A percentile compares a stretch with the other conserved stretches of the same genome.
Evolutionary conservation across 768 basidiomycete genomes (phyloP).

Genomic region (Hypsizygus marmoreus): DNA sequence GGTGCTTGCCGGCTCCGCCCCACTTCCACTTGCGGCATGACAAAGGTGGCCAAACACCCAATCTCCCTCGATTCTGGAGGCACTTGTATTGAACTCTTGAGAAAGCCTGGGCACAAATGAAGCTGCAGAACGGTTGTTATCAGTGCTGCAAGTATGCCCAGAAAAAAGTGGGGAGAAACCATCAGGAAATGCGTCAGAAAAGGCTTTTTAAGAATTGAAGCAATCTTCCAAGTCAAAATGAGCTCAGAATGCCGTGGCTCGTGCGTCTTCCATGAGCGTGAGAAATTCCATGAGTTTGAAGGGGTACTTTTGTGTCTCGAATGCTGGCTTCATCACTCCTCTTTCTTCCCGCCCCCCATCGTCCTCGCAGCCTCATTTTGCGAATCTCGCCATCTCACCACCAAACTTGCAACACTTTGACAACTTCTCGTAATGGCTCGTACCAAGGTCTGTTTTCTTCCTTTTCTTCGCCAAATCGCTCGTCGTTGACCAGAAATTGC

Average conservation of each 20-base stretch:
- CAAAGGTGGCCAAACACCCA: constrained; percentile 22
- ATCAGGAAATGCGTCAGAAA: constrained; percentile 22
- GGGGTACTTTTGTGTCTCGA: constrained; percentile 37
- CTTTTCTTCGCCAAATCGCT: constrained; percentile 9
- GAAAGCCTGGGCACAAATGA: constrained; percentile 14
- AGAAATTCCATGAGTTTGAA: constrained; percentile 43
- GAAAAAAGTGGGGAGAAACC: constrained; percentile 22
- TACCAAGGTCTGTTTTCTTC: constrained; percentile 64
- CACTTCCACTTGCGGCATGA: constrained; percentile 6
- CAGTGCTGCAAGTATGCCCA: constrained; percentile 11
- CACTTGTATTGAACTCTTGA: constrained; percentile 18
- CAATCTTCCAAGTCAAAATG: constrained; percentile 54
- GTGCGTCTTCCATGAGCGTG: constrained; percentile 49
- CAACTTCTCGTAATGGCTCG: constrained; percentile 66
- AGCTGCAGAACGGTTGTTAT: constrained; percentile 7
- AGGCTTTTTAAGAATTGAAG: constrained; percentile 29
- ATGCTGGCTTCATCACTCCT: constrained; percentile 33
- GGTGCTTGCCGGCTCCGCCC: constrained; percentile 8
- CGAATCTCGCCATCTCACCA: constrained; percentile 25
- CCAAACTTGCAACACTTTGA: constrained; percentile 23
- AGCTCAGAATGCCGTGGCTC: constrained; percentile 51
- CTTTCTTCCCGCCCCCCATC: constrained; percentile 40
- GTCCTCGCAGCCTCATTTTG: constrained; percentile 27
- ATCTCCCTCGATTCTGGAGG: constrained; percentile 18
- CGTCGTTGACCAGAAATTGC: constrained; percentile 31